Conservation (phyloP, 345 rosid genomes). For the Moricandia moricandioides region DNA sequence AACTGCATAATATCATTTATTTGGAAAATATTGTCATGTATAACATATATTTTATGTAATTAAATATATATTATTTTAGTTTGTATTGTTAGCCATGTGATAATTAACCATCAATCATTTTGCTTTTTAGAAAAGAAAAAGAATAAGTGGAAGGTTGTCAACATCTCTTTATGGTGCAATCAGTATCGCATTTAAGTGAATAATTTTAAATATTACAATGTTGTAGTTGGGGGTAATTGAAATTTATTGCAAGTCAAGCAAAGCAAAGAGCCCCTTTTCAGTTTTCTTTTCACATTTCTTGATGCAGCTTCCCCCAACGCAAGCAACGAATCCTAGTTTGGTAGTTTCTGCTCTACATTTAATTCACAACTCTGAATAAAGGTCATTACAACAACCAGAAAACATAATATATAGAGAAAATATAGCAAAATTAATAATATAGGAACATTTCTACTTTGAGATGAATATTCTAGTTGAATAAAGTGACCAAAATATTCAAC, state of each 20-base stretch:
- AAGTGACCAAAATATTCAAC: background rate
- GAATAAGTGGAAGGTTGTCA: conserved; percentile 31
- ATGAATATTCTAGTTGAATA: background rate
- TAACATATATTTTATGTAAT: too few species aligned
- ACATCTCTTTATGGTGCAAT: conserved; percentile 38
- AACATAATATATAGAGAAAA: background rate
- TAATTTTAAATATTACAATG: background rate
- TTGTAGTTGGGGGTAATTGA: conserved; percentile 32
- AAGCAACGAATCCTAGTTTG: conserved; percentile 17
- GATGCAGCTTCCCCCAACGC: conserved; percentile 30
- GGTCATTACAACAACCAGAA: background rate
- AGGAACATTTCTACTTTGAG: background rate
- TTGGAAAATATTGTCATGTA: too few species aligned
- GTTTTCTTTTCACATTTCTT: conserved; percentile 26
- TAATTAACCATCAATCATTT: too few species aligned
- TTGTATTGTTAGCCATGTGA: too few species aligned
- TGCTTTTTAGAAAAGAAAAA: conserved; percentile 18
- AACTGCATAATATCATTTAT: too few species aligned
- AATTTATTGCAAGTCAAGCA: conserved; percentile 43
- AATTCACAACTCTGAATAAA: conserved; percentile 11
- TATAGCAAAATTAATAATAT: background rate
- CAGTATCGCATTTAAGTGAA: conserved; percentile 28
- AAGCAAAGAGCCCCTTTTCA: conserved; percentile 29
- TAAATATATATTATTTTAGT: too few species aligned
- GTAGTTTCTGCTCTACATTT: conserved; percentile 16